Conservation (phyloP, 2,329 filamentous ascomycete genomes). For the Cladophialophora carrionii region DNA sequence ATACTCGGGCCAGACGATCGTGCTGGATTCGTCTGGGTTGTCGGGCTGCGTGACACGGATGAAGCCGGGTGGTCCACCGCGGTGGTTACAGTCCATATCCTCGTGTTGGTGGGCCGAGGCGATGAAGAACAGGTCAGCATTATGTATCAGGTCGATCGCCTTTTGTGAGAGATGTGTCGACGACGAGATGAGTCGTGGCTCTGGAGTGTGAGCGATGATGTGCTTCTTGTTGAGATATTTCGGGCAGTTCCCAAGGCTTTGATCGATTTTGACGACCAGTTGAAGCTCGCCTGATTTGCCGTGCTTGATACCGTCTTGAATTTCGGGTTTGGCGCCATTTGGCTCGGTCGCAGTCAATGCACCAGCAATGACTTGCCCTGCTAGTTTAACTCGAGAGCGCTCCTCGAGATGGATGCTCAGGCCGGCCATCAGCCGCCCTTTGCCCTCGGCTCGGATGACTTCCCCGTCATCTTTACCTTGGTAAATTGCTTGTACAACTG, state of each 20-base stretch:
- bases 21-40: conserved; percentile 54
- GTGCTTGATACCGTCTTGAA: conserved; percentile 10
- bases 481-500: conserved; percentile 68
- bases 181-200: conserved; percentile 57
- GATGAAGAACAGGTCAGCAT: conserved; percentile 77
- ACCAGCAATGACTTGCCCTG: conserved; percentile 69
- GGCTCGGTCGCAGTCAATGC: conserved; percentile 50
- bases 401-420: conserved; percentile 67
- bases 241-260: conserved; percentile 61
- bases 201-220: conserved; percentile 59
- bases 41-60: conserved; percentile 61
- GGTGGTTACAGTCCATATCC: conserved; percentile 82
- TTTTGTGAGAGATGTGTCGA: conserved; percentile 55
- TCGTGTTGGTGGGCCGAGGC: conserved; percentile 64
- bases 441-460: conserved; percentile 47
- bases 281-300: conserved; percentile 51
- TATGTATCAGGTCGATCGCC: conserved; percentile 63
- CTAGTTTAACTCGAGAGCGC: conserved; percentile 73
- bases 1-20: conserved; percentile 78
- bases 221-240: conserved; percentile 81
- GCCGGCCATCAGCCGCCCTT: conserved; percentile 61
- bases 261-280: conserved; percentile 69
- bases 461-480: conserved; percentile 52
- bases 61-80: conserved; percentile 75
- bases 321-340: conserved; percentile 37